Percentiles rank a stretch among this genome's conserved stretches.
Evolutionary conservation across 2,329 filamentous ascomycete species (phyloP).

Genomic region (Scortechinia acanthostroma): DNA sequence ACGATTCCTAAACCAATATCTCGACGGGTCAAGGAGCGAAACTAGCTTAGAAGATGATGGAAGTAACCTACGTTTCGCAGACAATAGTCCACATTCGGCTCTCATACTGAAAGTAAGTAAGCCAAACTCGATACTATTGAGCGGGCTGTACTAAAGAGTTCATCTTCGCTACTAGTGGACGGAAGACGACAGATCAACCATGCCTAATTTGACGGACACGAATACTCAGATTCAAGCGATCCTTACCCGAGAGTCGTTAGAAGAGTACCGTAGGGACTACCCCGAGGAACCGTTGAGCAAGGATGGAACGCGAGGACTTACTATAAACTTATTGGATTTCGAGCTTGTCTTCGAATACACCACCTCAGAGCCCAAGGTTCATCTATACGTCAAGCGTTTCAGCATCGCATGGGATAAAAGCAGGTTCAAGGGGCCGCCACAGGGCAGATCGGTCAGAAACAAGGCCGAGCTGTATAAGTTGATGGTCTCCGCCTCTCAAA

Average conservation of each 20-base stretch:
- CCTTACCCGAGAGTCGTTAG: conserved; percentile 16
- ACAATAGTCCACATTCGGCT: conserved; percentile 4
- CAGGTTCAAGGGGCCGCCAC: too few species aligned
- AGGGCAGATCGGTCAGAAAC: too few species aligned
- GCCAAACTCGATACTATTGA: too few species aligned
- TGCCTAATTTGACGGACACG: conserved; percentile 14
- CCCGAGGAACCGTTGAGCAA: conserved; percentile 7
- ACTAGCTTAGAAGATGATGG: conserved; percentile 19
- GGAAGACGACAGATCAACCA: neutral
- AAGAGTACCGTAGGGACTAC: conserved; percentile 10
- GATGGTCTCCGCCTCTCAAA: too few species aligned
- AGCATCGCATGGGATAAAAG: neutral
- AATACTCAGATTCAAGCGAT: conserved; percentile 11
- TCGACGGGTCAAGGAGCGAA: conserved; percentile 9
- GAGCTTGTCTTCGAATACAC: neutral
- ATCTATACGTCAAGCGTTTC: neutral
- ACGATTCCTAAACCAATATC: neutral
- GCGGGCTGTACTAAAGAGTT: too few species aligned
- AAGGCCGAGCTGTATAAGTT: too few species aligned
- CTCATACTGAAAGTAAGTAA: conserved; percentile 13
- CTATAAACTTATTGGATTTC: neutral
- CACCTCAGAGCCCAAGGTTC: neutral
- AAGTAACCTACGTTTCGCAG: conserved; percentile 18
- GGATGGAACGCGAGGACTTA: neutral
- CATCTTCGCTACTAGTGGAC: too few species aligned